Evolutionary conservation across 2,329 filamentous ascomycete genomes (phyloP), one percentile per base, ranked within the genome.

Genomic region (Paraphoma sp.): DNA sequence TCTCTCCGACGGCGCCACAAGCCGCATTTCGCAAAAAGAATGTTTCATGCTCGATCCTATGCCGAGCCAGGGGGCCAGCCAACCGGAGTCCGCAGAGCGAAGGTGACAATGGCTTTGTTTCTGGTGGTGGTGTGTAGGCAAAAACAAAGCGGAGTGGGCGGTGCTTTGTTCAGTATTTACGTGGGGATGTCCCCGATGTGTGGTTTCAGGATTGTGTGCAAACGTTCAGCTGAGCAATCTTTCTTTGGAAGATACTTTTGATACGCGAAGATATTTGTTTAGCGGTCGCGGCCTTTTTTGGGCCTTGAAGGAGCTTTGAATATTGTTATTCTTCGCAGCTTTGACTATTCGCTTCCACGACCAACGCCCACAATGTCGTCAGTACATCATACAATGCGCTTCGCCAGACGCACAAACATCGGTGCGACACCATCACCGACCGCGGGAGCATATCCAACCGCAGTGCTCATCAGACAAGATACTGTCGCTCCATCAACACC

Each of bases 31-130:
- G 23, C 23, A 23, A 23, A 23, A 23, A 23, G 14, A 36, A 36
- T 36, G 33, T 36, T 36, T 36, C 33, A 36, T 14, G 33, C 33
- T 36, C 33, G 9, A 10, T 36, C 3, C 10, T 10, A 36, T 10
- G 31, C 33, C 9, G 14, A 36, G 7, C 17, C 36, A 33, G 38
- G 38, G 53, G 53, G 50, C 44, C 14, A 42, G 8, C 40, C 48
- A 52, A 52, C 18, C 44, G 53, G 53, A 48, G 16, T 47, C 36
- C 44, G 53, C 38, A 51, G 44, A 43, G 16, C 33, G 23, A 51
- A 40, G 28, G 33, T 29, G n/a, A 49, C 52, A 31, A 46, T 29
- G 33, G 17, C 30, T 49, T 18, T 49, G 47, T 41, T 41, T 41
- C 23, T 36, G 30, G 11, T 42, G 47, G 12, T 42, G 40, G 40